Base-by-base conservation (phyloP, 495 filamentous ascomycete species). In the Bacidia rubella region DNA sequence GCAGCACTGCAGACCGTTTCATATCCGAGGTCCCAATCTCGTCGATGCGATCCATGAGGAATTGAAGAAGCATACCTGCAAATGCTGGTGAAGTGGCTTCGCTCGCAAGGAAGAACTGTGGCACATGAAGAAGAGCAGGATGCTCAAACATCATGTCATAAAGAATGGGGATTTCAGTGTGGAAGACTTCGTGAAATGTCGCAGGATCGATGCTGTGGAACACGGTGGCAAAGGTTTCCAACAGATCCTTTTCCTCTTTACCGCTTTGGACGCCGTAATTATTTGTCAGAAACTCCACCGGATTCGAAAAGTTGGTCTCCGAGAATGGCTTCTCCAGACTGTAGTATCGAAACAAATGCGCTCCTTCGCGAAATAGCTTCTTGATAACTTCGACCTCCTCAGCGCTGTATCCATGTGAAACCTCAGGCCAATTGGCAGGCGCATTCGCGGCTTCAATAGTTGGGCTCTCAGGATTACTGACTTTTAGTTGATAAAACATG, bases 71-170 rank as follows among this genome's bases (percentile, higher is more conserved):
- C 92, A 99, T 97, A 12, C 93, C 93, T 49, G 88, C 92, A 64
- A 99, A 99, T 50, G 87, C 90, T 2, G 93, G 92, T 2, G 88
- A 95, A 1, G 93, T 99, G 17, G 93, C 92, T 70, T 99, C 93
- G 59, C 87, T 94, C 10, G 93, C 93, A 10, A 99, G 78, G 67
- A 99, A 95, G 64, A 97, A 99, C 62, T 99, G 93, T 1, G 93
- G 90, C 22, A 99, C 80, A 63, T 99, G 92, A 23, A 97, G 75
- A 35, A 99, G 74, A 23, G 89, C 85, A 3, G 87, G 86, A 67
- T 99, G 90, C 56, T 95, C 86, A 65, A 97, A 95, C 74, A 95
- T 95, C 75, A 97, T 93, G 45, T 94, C 85, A 63, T 97, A 95
- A 10, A 99, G 79, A 59, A 85, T 86, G 24, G 90, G 90, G 52